These are phyloP conservation scores for Grigorovia transvaalensis DNA, from an alignment of 805 yeast species.

Conservation along the genomic window DNA sequence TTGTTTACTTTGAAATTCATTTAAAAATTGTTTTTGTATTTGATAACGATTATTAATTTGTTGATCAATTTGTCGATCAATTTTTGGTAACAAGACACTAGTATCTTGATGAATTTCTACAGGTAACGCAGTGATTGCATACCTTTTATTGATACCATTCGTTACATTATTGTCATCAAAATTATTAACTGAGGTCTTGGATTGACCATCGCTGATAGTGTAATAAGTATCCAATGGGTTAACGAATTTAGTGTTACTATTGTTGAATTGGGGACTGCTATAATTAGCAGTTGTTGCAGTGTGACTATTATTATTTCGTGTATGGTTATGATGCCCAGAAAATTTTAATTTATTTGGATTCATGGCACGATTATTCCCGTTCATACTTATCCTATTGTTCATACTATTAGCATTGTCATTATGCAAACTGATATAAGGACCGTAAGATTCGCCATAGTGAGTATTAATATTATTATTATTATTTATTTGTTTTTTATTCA, in stretches of 20 bases:
- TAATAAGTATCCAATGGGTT: background rate
- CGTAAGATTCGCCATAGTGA: background rate
- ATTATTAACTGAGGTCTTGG: background rate
- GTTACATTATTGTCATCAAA: background rate
- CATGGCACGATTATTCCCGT: background rate
- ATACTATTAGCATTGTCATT: background rate
- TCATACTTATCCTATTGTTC: background rate
- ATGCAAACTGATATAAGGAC: background rate
- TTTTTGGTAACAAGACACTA: background rate
- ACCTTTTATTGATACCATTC: background rate
- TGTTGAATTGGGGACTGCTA: background rate
- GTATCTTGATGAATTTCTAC: background rate
- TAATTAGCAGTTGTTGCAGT: background rate
- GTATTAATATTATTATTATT: background rate
- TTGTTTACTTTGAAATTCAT: background rate
- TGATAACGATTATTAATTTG: background rate
- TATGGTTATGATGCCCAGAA: background rate
- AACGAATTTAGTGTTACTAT: background rate
- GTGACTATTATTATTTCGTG: no score
- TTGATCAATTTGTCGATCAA: conserved; percentile 1
- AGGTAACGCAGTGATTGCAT: conserved; percentile 3
- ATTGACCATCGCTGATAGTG: background rate
- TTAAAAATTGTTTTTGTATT: background rate
- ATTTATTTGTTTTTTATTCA: background rate
- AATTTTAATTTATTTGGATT: background rate